Evolutionary conservation across 768 basidiomycete genomes (phyloP).

Genomic region (Sarcomyxa edulis): DNA sequence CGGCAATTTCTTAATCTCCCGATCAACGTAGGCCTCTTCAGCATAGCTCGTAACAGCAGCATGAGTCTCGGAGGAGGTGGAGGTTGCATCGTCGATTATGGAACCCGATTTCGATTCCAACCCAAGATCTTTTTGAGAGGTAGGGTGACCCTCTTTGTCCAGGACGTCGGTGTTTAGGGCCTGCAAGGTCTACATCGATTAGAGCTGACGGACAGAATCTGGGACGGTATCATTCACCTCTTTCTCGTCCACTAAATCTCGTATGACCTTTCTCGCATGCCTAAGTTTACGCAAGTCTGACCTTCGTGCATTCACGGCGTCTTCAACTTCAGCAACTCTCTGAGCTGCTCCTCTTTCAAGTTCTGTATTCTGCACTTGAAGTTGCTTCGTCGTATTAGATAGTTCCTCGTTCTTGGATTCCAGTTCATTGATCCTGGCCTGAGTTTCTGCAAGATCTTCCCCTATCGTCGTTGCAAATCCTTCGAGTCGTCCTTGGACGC

Average conservation of each 20-base stretch:
- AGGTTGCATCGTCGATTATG: not conserved
- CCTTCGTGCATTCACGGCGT: slow-evolving; percentile 26
- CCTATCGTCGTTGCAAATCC: slow-evolving; percentile 9
- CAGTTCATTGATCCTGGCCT: slow-evolving; percentile 29
- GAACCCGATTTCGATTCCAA: not conserved
- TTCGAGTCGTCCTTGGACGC: slow-evolving; percentile 12
- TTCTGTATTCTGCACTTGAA: slow-evolving; percentile 26
- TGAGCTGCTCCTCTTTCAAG: slow-evolving; percentile 22
- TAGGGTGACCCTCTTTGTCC: not conserved
- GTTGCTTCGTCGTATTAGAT: slow-evolving; percentile 17
- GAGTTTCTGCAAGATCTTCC: slow-evolving; percentile 9
- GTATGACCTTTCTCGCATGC: slow-evolving; percentile 33
- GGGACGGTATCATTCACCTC: slow-evolving; percentile 24
- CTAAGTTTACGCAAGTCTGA: slow-evolving; percentile 25
- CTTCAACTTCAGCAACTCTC: slow-evolving; percentile 23
- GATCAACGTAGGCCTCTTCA: not conserved
- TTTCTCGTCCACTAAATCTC: slow-evolving; percentile 33
- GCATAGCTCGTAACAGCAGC: not conserved
- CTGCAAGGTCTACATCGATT: slow-evolving; percentile 2
- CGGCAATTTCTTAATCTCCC: slow-evolving; percentile 19
- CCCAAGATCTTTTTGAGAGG: not conserved
- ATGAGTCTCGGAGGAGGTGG: not conserved
- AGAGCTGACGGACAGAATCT: slow-evolving; percentile 4
- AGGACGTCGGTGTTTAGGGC: slow-evolving; percentile 2
- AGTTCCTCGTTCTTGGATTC: slow-evolving; percentile 24